phyloP scores from a whole-genome alignment of 805 yeast species.

The Cyberlindnera mrakii region DNA sequence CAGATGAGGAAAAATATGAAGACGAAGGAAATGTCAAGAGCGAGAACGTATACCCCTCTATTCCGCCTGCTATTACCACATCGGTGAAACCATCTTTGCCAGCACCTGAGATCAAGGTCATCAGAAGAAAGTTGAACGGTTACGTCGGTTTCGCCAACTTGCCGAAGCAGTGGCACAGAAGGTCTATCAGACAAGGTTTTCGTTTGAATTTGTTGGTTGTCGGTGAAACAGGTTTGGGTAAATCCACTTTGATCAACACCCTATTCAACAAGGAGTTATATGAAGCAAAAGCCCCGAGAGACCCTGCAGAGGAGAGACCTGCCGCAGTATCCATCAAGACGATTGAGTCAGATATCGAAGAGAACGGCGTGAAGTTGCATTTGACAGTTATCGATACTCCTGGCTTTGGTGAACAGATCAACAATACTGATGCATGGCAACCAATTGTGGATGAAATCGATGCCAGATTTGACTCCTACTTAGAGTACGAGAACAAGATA shows the following conservation, averaged over 20 bases:
- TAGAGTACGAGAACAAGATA: constrained; percentile 84
- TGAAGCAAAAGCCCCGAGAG: constrained; percentile 31
- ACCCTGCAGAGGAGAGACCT: constrained; percentile 39
- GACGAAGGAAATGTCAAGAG: constrained; percentile 2
- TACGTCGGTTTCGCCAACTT: constrained; percentile 96
- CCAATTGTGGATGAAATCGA: constrained; percentile 90
- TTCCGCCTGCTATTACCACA: constrained; percentile 6
- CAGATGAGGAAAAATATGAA: no score
- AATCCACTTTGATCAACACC: constrained; percentile 86
- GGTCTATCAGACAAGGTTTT: constrained; percentile 86
- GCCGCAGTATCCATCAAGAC: constrained; percentile 52
- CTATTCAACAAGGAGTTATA: constrained; percentile 68
- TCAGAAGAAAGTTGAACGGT: constrained; percentile 80
- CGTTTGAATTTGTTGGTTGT: constrained; percentile 83
- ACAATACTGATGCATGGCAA: constrained; percentile 76
- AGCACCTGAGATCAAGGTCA: constrained; percentile 46
- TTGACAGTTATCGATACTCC: constrained; percentile 85
- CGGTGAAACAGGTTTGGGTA: constrained; percentile 90
- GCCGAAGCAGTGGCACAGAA: constrained; percentile 98
- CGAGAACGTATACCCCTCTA: constrained; percentile 1
- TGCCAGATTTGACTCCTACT: constrained; percentile 75
- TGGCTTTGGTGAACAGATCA: constrained; percentile 89
- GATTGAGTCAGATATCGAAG: constrained; percentile 71
- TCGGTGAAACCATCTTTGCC: constrained; percentile 14
- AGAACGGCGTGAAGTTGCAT: constrained; percentile 84